Base-by-base conservation (phyloP, 352 stramenopile genomes). In the Pythium aristosporum region DNA sequence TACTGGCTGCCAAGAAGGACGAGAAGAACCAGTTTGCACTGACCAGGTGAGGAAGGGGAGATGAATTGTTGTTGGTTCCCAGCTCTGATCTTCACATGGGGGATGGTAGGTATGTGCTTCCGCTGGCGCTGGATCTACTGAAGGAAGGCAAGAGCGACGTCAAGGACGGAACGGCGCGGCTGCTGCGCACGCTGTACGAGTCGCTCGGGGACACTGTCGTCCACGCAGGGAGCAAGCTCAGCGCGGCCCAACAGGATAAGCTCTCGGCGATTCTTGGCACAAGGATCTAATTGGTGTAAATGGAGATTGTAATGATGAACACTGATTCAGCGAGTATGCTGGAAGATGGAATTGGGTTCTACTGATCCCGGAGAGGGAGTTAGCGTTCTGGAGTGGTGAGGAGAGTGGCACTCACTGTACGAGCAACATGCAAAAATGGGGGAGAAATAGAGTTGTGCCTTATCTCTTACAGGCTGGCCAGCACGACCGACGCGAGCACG, bases 91-190 rank as follows among this genome's bases (percentile, higher is more conserved):
- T 30, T 30, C 25, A 30, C 25, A 5, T 30, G 25, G 25, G 25
- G 28, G 23, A 21, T 52, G 0, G 37, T 66, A 78, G 85, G 18
- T 82, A 91, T 50, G 82, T 92, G 32, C 64, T 92, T 0, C 85
- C 85, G 5, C 62, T 94, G n/a, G 75, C 82, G 15, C 48, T 94
- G 0, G 76, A 89, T 41, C 61, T 89, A 20, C 63, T 94, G 10
- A 91, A 90, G 65, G 85, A 94, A 61, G 79, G 70, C 51, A 91
- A 91, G 54, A 91, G 71, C 37, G 73, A 87, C 44, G 75, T 90
- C n/a, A 83, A 81, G 55, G 79, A 91, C 30, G 78, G 77, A 0
- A 92, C 89, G 11, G 44, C 67, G 18, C 63, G 69, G 12, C 47
- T 92, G 3, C 46, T 92, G 28, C 65, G 64, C 1, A 37, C 72